These are phyloP conservation scores for Syzygium grande DNA, from an alignment of 345 rosid species.

Conservation along the genomic window DNA sequence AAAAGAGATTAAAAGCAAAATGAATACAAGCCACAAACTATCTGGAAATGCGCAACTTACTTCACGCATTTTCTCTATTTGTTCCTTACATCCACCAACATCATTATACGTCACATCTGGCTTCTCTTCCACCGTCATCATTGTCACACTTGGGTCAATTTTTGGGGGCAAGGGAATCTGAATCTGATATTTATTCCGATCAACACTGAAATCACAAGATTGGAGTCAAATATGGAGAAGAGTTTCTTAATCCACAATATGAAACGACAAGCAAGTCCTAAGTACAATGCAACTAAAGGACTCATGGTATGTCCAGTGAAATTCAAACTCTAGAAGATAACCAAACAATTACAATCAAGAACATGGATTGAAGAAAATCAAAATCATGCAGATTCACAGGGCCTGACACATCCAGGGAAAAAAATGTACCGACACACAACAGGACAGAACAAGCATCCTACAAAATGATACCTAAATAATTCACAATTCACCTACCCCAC, in stretches of 20 bases:
- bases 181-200: conserved; percentile 93
- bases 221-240: neutral
- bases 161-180: conserved; percentile 98
- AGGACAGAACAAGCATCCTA: neutral
- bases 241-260: neutral
- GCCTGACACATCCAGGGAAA: neutral
- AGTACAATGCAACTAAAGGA: neutral
- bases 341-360: neutral
- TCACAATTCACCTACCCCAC: conserved; percentile 58
- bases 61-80: conserved; percentile 96
- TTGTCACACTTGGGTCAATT: conserved; percentile 98
- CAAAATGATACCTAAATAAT: neutral
- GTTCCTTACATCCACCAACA: conserved; percentile 98
- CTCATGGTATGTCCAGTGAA: neutral
- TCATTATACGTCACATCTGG: conserved; percentile 98
- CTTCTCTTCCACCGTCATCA: conserved; percentile 99
- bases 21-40: neutral
- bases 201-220: conserved; percentile 54
- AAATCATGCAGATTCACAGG: neutral
- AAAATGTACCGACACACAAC: neutral
- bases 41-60: conserved; percentile 24
- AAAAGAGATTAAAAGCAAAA: neutral
- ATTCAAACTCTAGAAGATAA: neutral
- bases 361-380: neutral
- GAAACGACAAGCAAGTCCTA: neutral